phyloP scores from a whole-genome alignment of 306 rosid genomes.

The Astragalus glycyphyllos region DNA sequence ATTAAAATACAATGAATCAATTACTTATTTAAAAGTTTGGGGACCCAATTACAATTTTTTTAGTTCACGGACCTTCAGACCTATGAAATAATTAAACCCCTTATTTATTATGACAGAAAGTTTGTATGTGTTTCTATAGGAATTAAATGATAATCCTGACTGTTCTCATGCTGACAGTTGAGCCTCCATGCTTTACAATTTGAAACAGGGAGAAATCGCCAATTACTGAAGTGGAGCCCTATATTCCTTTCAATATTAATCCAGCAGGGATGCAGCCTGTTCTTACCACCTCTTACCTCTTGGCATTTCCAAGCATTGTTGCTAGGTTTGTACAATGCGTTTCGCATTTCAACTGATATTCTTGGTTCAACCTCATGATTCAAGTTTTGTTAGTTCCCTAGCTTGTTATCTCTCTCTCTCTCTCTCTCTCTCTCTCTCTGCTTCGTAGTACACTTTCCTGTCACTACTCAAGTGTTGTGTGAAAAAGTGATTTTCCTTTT shows the following conservation, averaged over 20 bases:
- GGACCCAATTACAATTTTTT: no score
- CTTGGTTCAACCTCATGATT: conserved; percentile 22
- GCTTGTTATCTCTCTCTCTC: neutral
- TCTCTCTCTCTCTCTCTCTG: neutral
- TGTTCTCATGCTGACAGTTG: conserved; percentile 37
- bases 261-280: conserved; percentile 99
- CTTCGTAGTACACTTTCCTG: conserved; percentile 10
- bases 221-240: conserved; percentile 96
- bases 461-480: conserved; percentile 16
- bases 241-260: conserved; percentile 94
- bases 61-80: no score
- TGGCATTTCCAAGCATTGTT: conserved; percentile 88
- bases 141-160: conserved; percentile 36
- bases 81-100: neutral
- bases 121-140: conserved; percentile 39
- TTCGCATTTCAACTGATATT: conserved; percentile 23
- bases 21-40: no score
- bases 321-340: conserved; percentile 62
- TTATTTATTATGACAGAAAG: conserved; percentile 13
- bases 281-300: conserved; percentile 92
- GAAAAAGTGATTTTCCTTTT: conserved; percentile 12
- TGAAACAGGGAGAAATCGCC: conserved; percentile 89
- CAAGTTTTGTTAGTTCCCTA: conserved; percentile 28
- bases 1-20: no score
- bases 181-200: conserved; percentile 48